Base-by-base conservation (phyloP, 1,284 basidiomycete genomes). In the Ceratobasidium papillatum region DNA sequence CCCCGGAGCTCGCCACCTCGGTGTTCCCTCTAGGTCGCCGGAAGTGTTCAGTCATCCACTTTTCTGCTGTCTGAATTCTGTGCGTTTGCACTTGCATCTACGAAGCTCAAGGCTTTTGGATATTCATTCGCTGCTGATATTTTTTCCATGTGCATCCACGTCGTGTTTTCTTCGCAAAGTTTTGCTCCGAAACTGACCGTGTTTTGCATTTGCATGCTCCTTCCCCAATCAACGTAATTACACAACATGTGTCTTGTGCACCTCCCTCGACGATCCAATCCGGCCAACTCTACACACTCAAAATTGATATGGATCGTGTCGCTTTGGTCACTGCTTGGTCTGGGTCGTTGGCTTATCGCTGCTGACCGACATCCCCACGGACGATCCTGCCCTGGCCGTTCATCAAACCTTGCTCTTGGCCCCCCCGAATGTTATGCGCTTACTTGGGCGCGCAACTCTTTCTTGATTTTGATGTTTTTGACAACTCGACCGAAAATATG, bases 321-420 rank as follows among this genome's bases (percentile, higher is more conserved):
- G 22, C 25, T 8, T 30, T 36, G 30, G 56, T 30, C 36, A 27
- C 56, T 59, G 17, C 36, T 36, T 59, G 45, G 43, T 65, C 45
- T 65, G 65, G 51, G 49, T 56, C 65, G 65, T 30, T 59, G 56
- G 47, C 65, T 68, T 68, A 68, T 68, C 65, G 65, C 4, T 52
- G 47, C 47, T 63, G 63, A 65, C 63, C 63, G 63, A 32, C 63
- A 52, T 65, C 25, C 43, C 63, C 63, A 47, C 63, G 63, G 63
- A 49, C 63, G 17, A 65, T 65, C 63, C 63, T 65, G 47, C 47
- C 63, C 63, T 65, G 38, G 25, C 12, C 52, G 19, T 56, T 2
- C 49, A 68, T 54, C 49, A 52, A 52, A 54, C 51, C 22, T 54
- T 68, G 61, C n/a, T 27, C 3, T 9, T 27, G 22, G 30, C 47